These are phyloP conservation scores for Neofusicoccum sp. DNA, from an alignment of 2,329 filamentous ascomycete genomes.

Conservation along the genomic window DNA sequence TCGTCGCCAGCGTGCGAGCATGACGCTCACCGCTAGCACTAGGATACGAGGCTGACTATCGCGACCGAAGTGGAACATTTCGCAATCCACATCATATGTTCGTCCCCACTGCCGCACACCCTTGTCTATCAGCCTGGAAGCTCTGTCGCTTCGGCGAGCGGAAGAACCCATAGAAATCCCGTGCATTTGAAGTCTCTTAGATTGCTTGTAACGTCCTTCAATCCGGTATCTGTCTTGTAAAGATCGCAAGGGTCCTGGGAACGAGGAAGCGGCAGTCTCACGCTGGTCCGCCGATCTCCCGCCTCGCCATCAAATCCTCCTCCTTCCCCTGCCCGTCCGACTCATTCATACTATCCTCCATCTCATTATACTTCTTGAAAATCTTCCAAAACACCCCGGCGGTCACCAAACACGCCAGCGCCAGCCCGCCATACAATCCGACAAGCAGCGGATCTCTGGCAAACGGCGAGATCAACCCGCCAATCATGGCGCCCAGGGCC, in stretches of 20 bases:
- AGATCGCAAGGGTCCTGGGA: no score
- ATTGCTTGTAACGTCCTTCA: no score
- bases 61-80: no score
- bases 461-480: slow-evolving; percentile 62
- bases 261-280: neutral
- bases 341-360: neutral
- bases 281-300: neutral
- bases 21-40: no score
- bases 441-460: slow-evolving; percentile 66
- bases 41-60: no score
- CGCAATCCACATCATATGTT: no score
- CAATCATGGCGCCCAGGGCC: slow-evolving; percentile 62
- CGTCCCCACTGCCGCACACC: no score
- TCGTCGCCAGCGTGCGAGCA: neutral
- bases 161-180: no score
- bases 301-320: neutral
- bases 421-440: slow-evolving; percentile 68
- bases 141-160: no score
- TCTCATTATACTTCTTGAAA: slow-evolving; percentile 39
- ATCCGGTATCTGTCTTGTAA: no score
- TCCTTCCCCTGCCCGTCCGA: neutral
- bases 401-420: slow-evolving; percentile 50
- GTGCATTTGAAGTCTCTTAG: no score
- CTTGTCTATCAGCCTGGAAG: no score
- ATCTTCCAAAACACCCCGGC: slow-evolving; percentile 58